phyloP scores from a whole-genome alignment of 2,329 filamentous ascomycete species.

The Ophiostoma sp. region DNA sequence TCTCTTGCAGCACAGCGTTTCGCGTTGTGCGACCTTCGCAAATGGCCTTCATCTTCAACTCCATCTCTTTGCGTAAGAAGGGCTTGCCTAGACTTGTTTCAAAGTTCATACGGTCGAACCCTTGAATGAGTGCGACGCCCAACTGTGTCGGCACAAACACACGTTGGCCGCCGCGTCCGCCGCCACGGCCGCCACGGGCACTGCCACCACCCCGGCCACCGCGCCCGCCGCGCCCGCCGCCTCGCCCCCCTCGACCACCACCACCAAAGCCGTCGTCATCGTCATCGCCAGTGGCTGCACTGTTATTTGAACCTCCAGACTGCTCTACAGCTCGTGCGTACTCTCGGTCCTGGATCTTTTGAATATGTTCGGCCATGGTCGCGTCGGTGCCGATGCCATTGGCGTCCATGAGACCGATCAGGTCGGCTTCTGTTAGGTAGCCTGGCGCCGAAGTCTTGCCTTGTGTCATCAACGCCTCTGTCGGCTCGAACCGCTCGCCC shows the following conservation, averaged over 20 bases:
- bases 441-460: constrained; percentile 84
- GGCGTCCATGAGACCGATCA: constrained; percentile 96
- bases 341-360: constrained; percentile 86
- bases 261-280: constrained; percentile 51
- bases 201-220: constrained; percentile 41
- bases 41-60: constrained; percentile 93
- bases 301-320: constrained; percentile 34
- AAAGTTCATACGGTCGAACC: constrained; percentile 91
- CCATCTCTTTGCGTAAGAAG: constrained; percentile 96
- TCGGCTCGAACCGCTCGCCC: constrained; percentile 82
- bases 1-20: constrained; percentile 75
- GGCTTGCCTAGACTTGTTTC: constrained; percentile 93
- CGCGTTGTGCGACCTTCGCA: constrained; percentile 81
- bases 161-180: constrained; percentile 58
- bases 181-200: constrained; percentile 41
- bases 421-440: constrained; percentile 91
- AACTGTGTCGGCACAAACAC: constrained; percentile 93
- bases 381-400: constrained; percentile 98
- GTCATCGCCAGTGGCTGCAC: constrained; percentile 43
- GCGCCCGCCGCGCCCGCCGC: constrained; percentile 46
- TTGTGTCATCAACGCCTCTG: constrained; percentile 83
- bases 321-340: constrained; percentile 69
- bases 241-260: constrained; percentile 49
- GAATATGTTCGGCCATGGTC: constrained; percentile 98
- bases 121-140: constrained; percentile 87